These are phyloP conservation scores for Penicillium freii DNA, from an alignment of 2,329 filamentous ascomycete genomes.

Conservation along the genomic window DNA sequence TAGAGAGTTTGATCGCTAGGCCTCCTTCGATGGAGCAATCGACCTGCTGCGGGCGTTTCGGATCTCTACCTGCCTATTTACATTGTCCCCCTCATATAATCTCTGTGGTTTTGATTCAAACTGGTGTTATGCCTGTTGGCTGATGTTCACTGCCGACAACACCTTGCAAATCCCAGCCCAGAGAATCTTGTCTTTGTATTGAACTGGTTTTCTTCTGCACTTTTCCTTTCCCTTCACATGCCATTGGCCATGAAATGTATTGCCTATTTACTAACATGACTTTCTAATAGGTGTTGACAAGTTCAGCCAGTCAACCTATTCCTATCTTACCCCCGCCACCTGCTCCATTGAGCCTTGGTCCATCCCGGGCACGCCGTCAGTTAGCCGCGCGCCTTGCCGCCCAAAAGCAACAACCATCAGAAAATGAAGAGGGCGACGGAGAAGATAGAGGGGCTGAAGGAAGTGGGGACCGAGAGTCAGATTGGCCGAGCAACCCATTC, in stretches of 20 bases:
- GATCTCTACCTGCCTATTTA: background rate
- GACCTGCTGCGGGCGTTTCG: background rate
- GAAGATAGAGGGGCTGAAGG: conserved; percentile 25
- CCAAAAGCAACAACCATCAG: conserved; percentile 63
- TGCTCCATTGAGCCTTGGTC: conserved; percentile 78
- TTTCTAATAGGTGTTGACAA: conserved; percentile 27
- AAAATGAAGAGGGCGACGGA: conserved; percentile 36
- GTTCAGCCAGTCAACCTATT: conserved; percentile 42
- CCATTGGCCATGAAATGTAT: background rate
- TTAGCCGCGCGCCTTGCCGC: conserved; percentile 83
- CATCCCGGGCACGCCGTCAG: conserved; percentile 81
- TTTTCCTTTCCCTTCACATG: background rate
- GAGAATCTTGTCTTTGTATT: background rate
- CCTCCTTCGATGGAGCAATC: background rate
- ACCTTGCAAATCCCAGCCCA: background rate
- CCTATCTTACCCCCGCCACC: conserved; percentile 57
- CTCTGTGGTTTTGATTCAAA: background rate
- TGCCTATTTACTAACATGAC: conserved; percentile 13
- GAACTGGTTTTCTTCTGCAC: background rate
- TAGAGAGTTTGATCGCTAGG: background rate
- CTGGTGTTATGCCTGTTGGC: background rate
- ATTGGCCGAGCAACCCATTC: conserved; percentile 40
- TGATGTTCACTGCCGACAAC: background rate
- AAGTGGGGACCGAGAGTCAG: conserved; percentile 25
- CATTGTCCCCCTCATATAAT: background rate